These are phyloP conservation scores for Fonsecaea pedrosoi DNA, from an alignment of 2,329 filamentous ascomycete genomes.

Conservation along the genomic window DNA sequence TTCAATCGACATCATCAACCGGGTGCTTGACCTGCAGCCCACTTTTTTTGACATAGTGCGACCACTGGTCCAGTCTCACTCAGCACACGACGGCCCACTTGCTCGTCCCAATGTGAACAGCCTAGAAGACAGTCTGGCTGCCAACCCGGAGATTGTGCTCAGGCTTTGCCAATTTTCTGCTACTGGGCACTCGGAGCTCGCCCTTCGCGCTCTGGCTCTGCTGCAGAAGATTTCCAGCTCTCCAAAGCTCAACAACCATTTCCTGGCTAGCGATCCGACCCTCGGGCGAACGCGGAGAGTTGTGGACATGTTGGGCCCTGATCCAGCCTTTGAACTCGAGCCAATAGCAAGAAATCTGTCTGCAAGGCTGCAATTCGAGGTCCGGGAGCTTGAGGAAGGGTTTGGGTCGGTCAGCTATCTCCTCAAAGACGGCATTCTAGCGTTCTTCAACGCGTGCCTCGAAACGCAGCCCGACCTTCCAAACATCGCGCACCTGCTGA, in stretches of 20 bases:
- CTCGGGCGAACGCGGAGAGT: constrained; percentile 52
- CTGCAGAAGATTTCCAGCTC: constrained; percentile 87
- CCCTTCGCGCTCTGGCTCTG: constrained; percentile 78
- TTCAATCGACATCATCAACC: constrained; percentile 82
- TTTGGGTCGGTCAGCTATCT: constrained; percentile 74
- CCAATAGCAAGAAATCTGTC: constrained; percentile 75
- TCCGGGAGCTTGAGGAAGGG: constrained; percentile 75
- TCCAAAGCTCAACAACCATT: constrained; percentile 66
- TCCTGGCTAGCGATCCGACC: constrained; percentile 27
- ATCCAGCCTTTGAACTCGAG: constrained; percentile 74
- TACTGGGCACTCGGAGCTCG: constrained; percentile 79
- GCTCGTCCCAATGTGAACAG: constrained; percentile 58
- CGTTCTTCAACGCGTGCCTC: constrained; percentile 83
- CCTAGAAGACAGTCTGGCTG: constrained; percentile 89
- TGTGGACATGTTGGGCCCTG: constrained; percentile 83
- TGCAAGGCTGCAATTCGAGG: constrained; percentile 67
- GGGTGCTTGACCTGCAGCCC: constrained; percentile 83
- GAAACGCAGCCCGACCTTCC: constrained; percentile 76
- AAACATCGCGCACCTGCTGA: constrained; percentile 85
- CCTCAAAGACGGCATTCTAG: constrained; percentile 82
- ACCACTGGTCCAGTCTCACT: constrained; percentile 65
- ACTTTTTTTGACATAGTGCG: constrained; percentile 91
- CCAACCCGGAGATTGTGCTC: constrained; percentile 77
- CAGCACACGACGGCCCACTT: constrained; percentile 17
- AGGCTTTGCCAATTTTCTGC: constrained; percentile 87